Evolutionary conservation across 495 filamentous ascomycete species (phyloP), one percentile per base, ranked within the genome.

Genomic region (Aspergillus conjunctus): DNA sequence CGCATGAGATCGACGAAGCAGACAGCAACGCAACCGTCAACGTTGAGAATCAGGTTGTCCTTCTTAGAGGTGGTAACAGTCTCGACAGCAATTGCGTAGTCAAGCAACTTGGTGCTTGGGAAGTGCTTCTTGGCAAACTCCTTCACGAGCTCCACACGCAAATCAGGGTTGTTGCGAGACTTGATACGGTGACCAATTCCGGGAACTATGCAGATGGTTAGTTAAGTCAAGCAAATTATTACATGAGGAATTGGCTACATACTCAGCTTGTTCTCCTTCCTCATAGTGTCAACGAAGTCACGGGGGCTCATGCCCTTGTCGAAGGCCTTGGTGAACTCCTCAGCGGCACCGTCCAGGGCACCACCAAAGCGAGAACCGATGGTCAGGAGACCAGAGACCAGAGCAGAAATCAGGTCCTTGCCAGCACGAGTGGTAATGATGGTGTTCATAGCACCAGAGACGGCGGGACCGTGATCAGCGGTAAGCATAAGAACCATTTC

Each of bases 401-500:
- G 83, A 41, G 94, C 89, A 68, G 87, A 91, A 83, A 98, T 97
- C 63, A 98, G 83, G 77, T 98, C 94, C 83, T 98, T 98, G 71
- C 94, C 94, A 57, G 94, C 94, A 87, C 94, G 89, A 49, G 94
- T 98, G 56, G 94, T 98, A 76, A 98, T 98, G 78, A 98, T 98
- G 64, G 94, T 98, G 88, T 98, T 98, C 94, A 98, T 98, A 68
- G 94, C 94, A 81, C 94, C 94, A 65, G 94, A 98, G 62, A 98
- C 94, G 70, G 94, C 94, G 45, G 94, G 94, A 78, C 94, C 94
- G 86, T 98, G 94, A 73, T 98, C 94, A 67, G 94, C 94, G 68
- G 94, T 98, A 73, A 98, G 86, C 94, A 98, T 98, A 75, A 98
- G 92, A 66, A 98, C 95, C 94, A 98, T 98, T 85, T 98, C 94